Evolutionary conservation across 208 protist genomes (phyloP).

Genomic region (Acanthamoeba healyi): DNA sequence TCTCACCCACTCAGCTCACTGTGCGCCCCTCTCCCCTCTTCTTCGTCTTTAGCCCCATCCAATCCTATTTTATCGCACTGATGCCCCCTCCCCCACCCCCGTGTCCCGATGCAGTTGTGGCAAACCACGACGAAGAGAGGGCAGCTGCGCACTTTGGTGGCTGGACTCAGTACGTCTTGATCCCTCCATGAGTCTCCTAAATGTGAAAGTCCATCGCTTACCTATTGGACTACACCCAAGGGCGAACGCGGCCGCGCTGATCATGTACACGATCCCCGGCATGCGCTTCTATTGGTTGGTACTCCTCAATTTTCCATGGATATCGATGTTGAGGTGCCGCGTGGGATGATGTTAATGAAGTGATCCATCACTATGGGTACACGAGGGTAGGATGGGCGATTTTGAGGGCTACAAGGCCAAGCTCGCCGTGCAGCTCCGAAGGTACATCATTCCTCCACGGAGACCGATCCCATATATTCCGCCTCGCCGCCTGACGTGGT

Average conservation of each 20-base stretch:
- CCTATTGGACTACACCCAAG: neutral
- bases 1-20: conserved; percentile 18
- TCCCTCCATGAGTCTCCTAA: no score
- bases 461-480: neutral
- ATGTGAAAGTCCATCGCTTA: neutral
- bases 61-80: neutral
- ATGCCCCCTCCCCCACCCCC: no score
- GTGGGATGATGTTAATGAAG: no score
- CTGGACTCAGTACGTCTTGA: neutral
- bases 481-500: neutral
- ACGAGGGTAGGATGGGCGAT: conserved; percentile 87
- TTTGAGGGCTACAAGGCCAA: conserved; percentile 86
- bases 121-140: conserved; percentile 86
- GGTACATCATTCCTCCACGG: neutral
- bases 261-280: conserved; percentile 88
- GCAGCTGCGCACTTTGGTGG: conserved; percentile 86
- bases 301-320: no score
- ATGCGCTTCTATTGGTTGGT: conserved; percentile 79
- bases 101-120: neutral
- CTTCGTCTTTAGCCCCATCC: neutral
- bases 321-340: neutral
- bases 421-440: conserved; percentile 87
- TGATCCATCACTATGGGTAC: no score
- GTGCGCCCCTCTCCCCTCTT: neutral
- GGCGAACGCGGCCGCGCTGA: conserved; percentile 85